phyloP scores from a whole-genome alignment of 2,329 filamentous ascomycete species.

The Stagonosporopsis chrysanthemi region DNA sequence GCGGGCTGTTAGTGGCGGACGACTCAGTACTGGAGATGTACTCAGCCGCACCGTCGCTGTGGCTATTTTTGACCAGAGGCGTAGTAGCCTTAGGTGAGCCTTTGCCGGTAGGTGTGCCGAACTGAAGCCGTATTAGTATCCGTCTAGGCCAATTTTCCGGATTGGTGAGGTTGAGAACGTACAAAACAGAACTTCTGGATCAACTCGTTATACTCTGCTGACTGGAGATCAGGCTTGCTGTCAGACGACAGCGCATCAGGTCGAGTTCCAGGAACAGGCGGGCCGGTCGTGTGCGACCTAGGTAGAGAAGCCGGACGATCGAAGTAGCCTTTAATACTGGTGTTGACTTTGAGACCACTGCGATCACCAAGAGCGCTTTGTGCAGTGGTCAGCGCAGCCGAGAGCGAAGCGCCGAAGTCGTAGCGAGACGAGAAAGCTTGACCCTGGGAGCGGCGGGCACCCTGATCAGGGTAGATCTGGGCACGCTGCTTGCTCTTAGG shows the following conservation, averaged over 20 bases:
- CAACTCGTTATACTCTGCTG: conserved; percentile 92
- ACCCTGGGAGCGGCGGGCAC: conserved; percentile 56
- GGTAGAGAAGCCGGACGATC: conserved; percentile 54
- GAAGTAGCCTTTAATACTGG: conserved; percentile 36
- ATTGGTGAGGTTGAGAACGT: conserved; percentile 67
- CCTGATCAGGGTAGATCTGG: conserved; percentile 68
- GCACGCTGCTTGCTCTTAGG: conserved; percentile 64
- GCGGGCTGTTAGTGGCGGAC: conserved; percentile 49
- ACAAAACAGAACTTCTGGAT: conserved; percentile 99
- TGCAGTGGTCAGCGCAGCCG: conserved; percentile 78
- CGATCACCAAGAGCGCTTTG: conserved; percentile 69
- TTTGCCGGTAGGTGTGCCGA: conserved; percentile 57
- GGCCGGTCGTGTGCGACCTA: conserved; percentile 33
- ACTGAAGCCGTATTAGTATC: conserved; percentile 56
- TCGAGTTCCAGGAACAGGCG: conserved; percentile 51
- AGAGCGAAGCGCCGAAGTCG: conserved; percentile 92
- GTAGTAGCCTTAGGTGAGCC: conserved; percentile 45
- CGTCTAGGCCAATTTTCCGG: conserved; percentile 45
- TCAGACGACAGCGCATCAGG: conserved; percentile 65
- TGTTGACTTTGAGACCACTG: conserved; percentile 55
- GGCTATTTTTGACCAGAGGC: conserved; percentile 31
- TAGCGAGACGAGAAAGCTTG: conserved; percentile 91
- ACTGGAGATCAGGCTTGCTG: conserved; percentile 74
- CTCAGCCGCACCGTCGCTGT: conserved; percentile 43
- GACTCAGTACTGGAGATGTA: conserved; percentile 40